Percentiles rank a stretch among this genome's conserved stretches.
These are phyloP conservation scores for Phytophthora boehmeriae DNA, from an alignment of 352 stramenopile species.

Conservation along the genomic window DNA sequence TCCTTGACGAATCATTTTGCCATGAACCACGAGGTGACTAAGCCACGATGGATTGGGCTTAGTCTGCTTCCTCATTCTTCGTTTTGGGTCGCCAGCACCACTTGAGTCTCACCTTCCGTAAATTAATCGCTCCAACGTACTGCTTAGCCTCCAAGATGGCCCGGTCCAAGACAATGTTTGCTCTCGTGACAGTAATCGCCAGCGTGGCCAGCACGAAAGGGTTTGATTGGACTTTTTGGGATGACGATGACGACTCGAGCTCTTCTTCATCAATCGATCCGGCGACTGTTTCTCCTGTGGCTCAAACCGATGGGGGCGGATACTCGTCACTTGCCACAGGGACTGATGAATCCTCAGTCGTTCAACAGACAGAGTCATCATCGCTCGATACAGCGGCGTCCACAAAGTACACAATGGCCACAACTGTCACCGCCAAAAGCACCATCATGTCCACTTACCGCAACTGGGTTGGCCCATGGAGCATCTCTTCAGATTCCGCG, in stretches of 20 bases:
- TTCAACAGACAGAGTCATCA: background rate
- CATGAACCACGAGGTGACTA: too few relatives aligned
- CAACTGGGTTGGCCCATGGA: conserved; percentile 29
- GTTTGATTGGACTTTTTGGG: conserved; percentile 2
- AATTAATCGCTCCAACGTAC: conserved; percentile 6
- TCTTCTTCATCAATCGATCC: background rate
- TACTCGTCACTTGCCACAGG: background rate
- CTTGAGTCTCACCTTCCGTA: background rate
- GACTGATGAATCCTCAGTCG: background rate
- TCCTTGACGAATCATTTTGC: too few relatives aligned
- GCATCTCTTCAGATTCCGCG: conserved; percentile 13
- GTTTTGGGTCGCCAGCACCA: too few relatives aligned
- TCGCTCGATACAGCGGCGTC: background rate
- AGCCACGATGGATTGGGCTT: too few relatives aligned
- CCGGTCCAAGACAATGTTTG: conserved; percentile 1
- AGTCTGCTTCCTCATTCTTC: too few relatives aligned
- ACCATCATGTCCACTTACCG: background rate
- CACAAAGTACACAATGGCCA: background rate
- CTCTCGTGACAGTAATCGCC: conserved; percentile 5
- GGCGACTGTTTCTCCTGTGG: background rate
- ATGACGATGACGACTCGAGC: background rate
- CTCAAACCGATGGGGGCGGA: too few relatives aligned
- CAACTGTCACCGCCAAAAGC: background rate
- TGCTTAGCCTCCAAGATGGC: conserved; percentile 7
- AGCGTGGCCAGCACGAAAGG: background rate